A percentile compares a stretch with the other conserved stretches of the same genome.
Conservation (phyloP, 305 asterid genomes). For the Fraxinus angustifolia region DNA sequence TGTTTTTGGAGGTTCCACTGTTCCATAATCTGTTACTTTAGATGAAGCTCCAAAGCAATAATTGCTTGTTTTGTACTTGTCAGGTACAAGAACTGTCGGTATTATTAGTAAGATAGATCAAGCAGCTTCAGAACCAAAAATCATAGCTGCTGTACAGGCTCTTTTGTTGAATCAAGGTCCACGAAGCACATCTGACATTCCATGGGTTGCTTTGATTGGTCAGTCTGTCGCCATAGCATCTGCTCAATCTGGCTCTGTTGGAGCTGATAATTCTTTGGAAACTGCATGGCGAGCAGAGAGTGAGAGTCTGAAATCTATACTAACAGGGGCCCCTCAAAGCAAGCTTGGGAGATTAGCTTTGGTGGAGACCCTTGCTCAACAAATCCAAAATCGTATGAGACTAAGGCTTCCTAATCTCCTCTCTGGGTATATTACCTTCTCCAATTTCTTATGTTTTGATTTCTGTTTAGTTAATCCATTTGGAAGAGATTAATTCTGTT, state of each 20-base stretch:
- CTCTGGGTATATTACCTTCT: slow-evolving; percentile 60
- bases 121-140: slow-evolving; percentile 88
- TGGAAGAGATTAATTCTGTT: slow-evolving; percentile 2
- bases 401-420: slow-evolving; percentile 90
- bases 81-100: slow-evolving; percentile 97
- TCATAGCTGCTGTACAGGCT: slow-evolving; percentile 96
- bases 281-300: slow-evolving; percentile 98
- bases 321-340: slow-evolving; percentile 89
- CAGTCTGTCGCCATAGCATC: slow-evolving; percentile 96
- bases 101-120: slow-evolving; percentile 97
- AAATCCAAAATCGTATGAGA: slow-evolving; percentile 87
- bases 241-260: slow-evolving; percentile 69
- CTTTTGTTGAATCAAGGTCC: slow-evolving; percentile 93
- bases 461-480: background rate
- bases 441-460: slow-evolving; percentile 16
- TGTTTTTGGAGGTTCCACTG: slow-evolving; percentile 5
- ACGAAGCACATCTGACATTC: slow-evolving; percentile 84
- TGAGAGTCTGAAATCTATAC: slow-evolving; percentile 90
- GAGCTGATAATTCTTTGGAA: slow-evolving; percentile 77
- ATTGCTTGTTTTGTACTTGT: slow-evolving; percentile 17
- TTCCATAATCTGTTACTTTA: slow-evolving; percentile 11
- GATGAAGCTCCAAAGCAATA: slow-evolving; percentile 11
- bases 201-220: slow-evolving; percentile 99
- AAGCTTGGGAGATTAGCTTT: slow-evolving; percentile 96
- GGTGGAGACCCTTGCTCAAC: slow-evolving; percentile 92